Conservation (phyloP, 495 filamentous ascomycete genomes). For the Penicillium angulare region DNA sequence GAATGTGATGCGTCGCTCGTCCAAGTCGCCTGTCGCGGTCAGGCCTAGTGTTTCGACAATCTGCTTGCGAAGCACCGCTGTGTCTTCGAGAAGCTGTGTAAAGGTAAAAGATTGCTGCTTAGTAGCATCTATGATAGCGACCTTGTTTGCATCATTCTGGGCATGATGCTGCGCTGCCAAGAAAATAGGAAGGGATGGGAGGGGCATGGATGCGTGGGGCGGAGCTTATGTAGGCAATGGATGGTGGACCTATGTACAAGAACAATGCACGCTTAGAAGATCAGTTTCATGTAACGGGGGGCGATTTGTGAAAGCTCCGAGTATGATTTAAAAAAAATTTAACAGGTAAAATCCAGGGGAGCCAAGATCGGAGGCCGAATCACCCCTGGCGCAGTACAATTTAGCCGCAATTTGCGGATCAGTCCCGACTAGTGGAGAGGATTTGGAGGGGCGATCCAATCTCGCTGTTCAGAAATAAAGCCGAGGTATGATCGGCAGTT, state of each 20-base stretch:
- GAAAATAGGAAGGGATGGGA: slow-evolving; percentile 77
- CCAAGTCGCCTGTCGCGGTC: slow-evolving; percentile 51
- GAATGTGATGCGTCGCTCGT: slow-evolving; percentile 77
- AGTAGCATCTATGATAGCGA: slow-evolving; percentile 70
- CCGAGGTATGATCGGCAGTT: too few relatives aligned
- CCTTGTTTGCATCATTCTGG: slow-evolving; percentile 61
- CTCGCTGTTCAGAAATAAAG: too few relatives aligned
- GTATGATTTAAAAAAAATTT: too few relatives aligned
- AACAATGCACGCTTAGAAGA: too few relatives aligned
- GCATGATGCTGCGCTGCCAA: slow-evolving; percentile 50
- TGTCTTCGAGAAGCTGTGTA: slow-evolving; percentile 73
- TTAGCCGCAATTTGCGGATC: too few relatives aligned
- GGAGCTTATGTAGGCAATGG: background rate
- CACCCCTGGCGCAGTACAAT: too few relatives aligned
- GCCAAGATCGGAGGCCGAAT: too few relatives aligned
- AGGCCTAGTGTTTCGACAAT: slow-evolving; percentile 50
- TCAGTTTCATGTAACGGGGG: too few relatives aligned
- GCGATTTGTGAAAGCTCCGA: too few relatives aligned
- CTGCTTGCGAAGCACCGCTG: slow-evolving; percentile 61
- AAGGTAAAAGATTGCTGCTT: slow-evolving; percentile 75
- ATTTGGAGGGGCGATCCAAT: too few relatives aligned
- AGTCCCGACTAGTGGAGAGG: too few relatives aligned
- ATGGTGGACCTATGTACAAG: background rate
- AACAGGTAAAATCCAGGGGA: too few relatives aligned
- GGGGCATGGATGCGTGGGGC: slow-evolving; percentile 19